phyloP scores from a whole-genome alignment of 352 stramenopile species.

The Phytophthora lateralis region DNA sequence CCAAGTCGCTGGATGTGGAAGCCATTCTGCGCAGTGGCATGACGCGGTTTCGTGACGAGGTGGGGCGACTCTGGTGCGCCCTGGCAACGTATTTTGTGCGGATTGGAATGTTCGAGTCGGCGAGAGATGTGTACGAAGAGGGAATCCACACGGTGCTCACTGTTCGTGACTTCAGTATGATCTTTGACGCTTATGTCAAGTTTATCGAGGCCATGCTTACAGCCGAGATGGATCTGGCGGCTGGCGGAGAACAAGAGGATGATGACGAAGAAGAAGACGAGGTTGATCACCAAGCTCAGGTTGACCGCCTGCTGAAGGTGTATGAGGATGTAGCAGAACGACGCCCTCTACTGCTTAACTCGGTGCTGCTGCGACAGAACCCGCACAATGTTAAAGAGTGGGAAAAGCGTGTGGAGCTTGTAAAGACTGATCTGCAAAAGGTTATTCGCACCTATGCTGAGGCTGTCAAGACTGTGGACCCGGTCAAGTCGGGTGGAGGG shows the following conservation, averaged over 20 bases:
- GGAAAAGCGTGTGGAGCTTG: slow-evolving; percentile 94
- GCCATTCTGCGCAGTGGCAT: slow-evolving; percentile 95
- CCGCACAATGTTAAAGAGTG: slow-evolving; percentile 98
- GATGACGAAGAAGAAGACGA: slow-evolving; percentile 74
- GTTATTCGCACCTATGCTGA: slow-evolving; percentile 90
- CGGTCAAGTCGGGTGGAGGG: slow-evolving; percentile 81
- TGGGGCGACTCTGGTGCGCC: slow-evolving; percentile 97
- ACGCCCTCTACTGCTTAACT: slow-evolving; percentile 94
- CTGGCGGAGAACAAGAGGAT: slow-evolving; percentile 44
- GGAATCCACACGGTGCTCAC: slow-evolving; percentile 75
- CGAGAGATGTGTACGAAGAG: slow-evolving; percentile 96
- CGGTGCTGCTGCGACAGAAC: slow-evolving; percentile 98
- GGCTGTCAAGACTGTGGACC: slow-evolving; percentile 93
- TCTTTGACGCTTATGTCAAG: slow-evolving; percentile 99
- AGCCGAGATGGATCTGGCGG: slow-evolving; percentile 93
- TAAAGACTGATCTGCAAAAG: slow-evolving; percentile 56
- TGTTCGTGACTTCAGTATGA: slow-evolving; percentile 97
- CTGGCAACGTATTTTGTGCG: slow-evolving; percentile 98
- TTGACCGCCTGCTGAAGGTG: slow-evolving; percentile 83
- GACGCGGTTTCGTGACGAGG: slow-evolving; percentile 94
- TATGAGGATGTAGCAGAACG: slow-evolving; percentile 95
- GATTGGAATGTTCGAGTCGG: slow-evolving; percentile 96
- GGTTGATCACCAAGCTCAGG: slow-evolving; percentile 65
- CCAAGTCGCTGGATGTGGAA: slow-evolving; percentile 93
- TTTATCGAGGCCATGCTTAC: slow-evolving; percentile 98